Percentiles rank a stretch among this genome's conserved stretches.
phyloP scores from a whole-genome alignment of 23 red algal species.

The Gracilaria domingensis region DNA sequence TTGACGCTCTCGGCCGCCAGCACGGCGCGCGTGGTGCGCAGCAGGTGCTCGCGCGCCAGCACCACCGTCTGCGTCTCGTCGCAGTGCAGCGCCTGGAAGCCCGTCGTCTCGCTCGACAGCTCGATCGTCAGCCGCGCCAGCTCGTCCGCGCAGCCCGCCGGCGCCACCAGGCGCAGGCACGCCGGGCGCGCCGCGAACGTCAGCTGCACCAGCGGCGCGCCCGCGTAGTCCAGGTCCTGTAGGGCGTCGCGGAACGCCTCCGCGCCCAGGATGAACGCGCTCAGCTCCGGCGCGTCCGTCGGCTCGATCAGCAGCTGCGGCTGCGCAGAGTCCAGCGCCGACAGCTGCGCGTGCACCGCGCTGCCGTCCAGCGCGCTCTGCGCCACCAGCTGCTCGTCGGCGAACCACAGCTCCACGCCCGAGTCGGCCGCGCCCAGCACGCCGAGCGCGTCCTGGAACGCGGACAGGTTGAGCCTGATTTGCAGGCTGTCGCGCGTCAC shows the following conservation, averaged over 20 bases:
- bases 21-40: constrained; percentile 11
- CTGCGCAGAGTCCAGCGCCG: not conserved
- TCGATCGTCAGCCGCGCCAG: constrained; percentile 9
- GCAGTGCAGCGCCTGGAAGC: constrained; percentile 23
- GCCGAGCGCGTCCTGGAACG: constrained; percentile 49
- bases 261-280: constrained; percentile 29
- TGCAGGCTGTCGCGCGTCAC: not conserved
- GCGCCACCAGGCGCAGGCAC: constrained; percentile 48
- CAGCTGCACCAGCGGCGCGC: constrained; percentile 48
- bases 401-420: constrained; percentile 30
- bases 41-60: not conserved
- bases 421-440: constrained; percentile 21
- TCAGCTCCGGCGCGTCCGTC: constrained; percentile 14
- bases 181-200: constrained; percentile 27
- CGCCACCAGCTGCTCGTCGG: constrained; percentile 10
- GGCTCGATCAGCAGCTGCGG: not conserved
- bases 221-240: constrained; percentile 57
- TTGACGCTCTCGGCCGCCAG: constrained; percentile 43
- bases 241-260: constrained; percentile 65
- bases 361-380: constrained; percentile 9
- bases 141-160: constrained; percentile 12
- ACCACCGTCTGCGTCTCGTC: constrained; percentile 11
- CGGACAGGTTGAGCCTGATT: constrained; percentile 50
- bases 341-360: not conserved
- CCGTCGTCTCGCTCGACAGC: not conserved